Evolutionary conservation across 2,329 filamentous ascomycete species (phyloP), one percentile per base, ranked within the genome.

Genomic region (Diaporthe sp.): DNA sequence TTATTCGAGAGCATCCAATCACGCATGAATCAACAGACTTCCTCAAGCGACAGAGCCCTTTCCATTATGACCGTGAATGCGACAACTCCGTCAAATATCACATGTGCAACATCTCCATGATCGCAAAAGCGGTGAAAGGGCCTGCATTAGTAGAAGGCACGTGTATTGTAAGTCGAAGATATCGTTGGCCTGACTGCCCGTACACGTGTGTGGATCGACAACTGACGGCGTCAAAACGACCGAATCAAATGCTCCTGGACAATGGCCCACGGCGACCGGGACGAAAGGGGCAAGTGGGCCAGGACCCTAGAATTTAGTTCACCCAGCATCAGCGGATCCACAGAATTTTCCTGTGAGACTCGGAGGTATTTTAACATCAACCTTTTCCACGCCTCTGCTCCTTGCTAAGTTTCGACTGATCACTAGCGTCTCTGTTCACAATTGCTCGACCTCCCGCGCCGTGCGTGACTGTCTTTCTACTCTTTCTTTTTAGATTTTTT

Each of bases 131-230:
- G 59, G 59, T 35, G 59, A 65, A 42, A 27, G 50, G 59, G 19
- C n/a, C 27, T 50, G 39, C 39, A 65, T 50, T 15, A 50, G 59
- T n/a, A 47, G 39, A 65, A 2, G 39, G 2, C 42, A 37, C 27
- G 17, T 32, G 25, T 22, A 47, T 13, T 9, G 15, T n/a, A 32
- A 15, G n/a, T 13, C 19, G n/a, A 13, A 32, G 10, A n/a, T 17
- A 65, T 47, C 59, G 59, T 65, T 65, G 59, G 59, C 27, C 17
- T 65, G 39, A 30, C 39, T 47, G 30, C 42, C 39, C 25, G 42
- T 39, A 65, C 59, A 35, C 59, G 59, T 32, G 50, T 56, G 53
- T 58, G 42, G 69, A 61, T 71, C 69, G 69, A 71, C 69, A n/a
- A 39, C n/a, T 59, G 42, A 44, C 53, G 30, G 55, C 42, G 39